These are phyloP conservation scores for Neopestalotiopsis clavispora DNA, from an alignment of 2,329 filamentous ascomycete genomes.

Conservation along the genomic window DNA sequence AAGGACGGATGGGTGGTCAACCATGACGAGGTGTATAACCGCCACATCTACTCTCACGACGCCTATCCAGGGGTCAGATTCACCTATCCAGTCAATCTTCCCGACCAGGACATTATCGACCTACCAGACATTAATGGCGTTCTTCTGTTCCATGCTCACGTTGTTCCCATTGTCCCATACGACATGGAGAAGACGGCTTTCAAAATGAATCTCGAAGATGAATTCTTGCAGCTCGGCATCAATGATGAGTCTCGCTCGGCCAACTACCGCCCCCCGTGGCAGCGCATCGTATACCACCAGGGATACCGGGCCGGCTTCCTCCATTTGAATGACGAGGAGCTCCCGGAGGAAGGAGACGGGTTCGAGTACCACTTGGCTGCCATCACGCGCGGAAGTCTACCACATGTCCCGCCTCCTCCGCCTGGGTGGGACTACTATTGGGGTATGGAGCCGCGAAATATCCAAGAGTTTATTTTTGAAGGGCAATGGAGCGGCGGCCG, in stretches of 20 bases:
- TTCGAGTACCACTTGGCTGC: not conserved
- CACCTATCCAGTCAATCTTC: not conserved
- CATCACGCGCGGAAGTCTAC: not conserved
- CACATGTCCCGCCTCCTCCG: not conserved
- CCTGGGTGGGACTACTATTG: not conserved
- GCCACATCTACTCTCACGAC: not conserved
- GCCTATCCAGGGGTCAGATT: not conserved
- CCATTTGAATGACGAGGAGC: not conserved
- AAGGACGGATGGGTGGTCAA: not conserved
- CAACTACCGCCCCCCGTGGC: not conserved
- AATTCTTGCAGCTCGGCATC: not conserved
- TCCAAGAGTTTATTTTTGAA: not conserved
- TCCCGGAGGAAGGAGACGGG: not conserved
- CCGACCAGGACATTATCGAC: not conserved
- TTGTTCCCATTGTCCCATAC: not conserved
- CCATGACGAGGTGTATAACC: not conserved
- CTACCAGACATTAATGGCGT: not conserved
- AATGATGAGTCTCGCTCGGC: slow-evolving; percentile 1
- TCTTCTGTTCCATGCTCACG: not conserved
- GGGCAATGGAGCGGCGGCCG: not conserved
- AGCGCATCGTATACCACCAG: not conserved
- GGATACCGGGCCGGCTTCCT: slow-evolving; percentile 7
- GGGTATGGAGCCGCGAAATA: not conserved
- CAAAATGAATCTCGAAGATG: not conserved
- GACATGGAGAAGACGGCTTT: not conserved